Evolutionary conservation across 768 basidiomycete genomes (phyloP), one percentile per base, ranked within the genome.

Genomic region (Tremella yokohamensis): DNA sequence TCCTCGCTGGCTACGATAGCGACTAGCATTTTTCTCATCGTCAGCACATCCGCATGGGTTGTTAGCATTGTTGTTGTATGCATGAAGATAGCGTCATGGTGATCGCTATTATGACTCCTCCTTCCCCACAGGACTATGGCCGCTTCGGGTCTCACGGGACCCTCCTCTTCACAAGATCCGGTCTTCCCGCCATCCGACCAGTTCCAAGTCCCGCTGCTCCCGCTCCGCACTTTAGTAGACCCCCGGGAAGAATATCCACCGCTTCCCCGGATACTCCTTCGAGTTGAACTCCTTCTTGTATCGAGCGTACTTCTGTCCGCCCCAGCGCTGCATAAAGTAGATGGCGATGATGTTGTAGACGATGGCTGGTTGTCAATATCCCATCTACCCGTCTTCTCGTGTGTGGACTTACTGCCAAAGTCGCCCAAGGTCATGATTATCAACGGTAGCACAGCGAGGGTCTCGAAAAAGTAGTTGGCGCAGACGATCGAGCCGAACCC

Each of bases 401-500:
- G 53, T 8, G 13, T 16, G 11, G 3, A 65, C 68, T 64, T 45
- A 72, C 66, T 64, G 13, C 70, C 73, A 22, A 64, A 24, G 26
- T 74, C 68, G 68, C 86, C 88, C 26, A 85, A 83, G 1, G 91
- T 91, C 85, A 98, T 85, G 19, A 80, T 80, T 20, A 82, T 82
- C 50, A 96, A 81, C 15, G 82, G 79, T 3, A 80, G 69, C 89
- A 94, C 96, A 0, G 79, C 86, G 22, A 94, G 59, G 8, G 79
- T 82, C 78, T 99, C 96, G 70, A 93, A 97, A 73, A 89, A 85
- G 79, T 99, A 99, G 77, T 99, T 97, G 15, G 94, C 90, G 80
- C 83, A 88, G 6, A 89, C 87, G 40, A 93, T 82, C n/a, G 83
- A 78, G 54, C 84, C 80, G 79, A 97, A 99, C 6, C 92, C 93